Evolutionary conservation across 129 eudicot genomes (phyloP), one percentile per base, ranked within the genome.

Genomic region (Chrysanthemum lavandulifolium): DNA sequence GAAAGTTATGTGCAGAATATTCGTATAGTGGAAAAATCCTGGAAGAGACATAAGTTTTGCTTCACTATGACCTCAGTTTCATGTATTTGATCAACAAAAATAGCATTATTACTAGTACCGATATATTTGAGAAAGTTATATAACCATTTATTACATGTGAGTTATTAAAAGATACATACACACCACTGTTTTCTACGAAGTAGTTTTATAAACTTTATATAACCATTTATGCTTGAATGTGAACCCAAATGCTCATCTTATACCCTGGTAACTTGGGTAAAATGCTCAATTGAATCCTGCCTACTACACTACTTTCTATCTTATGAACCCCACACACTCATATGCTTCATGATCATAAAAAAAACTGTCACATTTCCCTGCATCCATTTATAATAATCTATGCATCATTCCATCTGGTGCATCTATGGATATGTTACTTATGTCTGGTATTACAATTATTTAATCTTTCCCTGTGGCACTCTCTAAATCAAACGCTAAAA

Each of bases 291-390:
- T 57, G 13, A 53, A 56, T 16, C 63, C 6, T 10, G 11, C 36
- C 36, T 58, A 58, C 48, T 27, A 40, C 53, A 67, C 48, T 47
- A 60, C 23, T n/a, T 56, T 66, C 18, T 45, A 67, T 66, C 49
- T 11, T 6, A 12, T 6, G 36, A 56, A 27, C 54, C 67, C 25
- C 40, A 43, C 73, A 66, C 13, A 23, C 67, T n/a, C 36, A 43
- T 23, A 55, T 61, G 45, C 16, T 10, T 3, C 45, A 61, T 61
- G 16, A 13, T 25, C 67, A 13, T 61, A 3, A 2, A 61, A 27
- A 25, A 25, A 61, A 25, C 29, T 27, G 3, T n/a, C 47, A 25
- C 48, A 0, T 61, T 61, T 61, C 48, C 11, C 21, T 61, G 33
- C 3, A 29, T 61, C 19, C 48, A 12, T 29, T 12, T 1, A 29